Base-by-base conservation (phyloP, 345 rosid species). In the Physaria fendleri region DNA sequence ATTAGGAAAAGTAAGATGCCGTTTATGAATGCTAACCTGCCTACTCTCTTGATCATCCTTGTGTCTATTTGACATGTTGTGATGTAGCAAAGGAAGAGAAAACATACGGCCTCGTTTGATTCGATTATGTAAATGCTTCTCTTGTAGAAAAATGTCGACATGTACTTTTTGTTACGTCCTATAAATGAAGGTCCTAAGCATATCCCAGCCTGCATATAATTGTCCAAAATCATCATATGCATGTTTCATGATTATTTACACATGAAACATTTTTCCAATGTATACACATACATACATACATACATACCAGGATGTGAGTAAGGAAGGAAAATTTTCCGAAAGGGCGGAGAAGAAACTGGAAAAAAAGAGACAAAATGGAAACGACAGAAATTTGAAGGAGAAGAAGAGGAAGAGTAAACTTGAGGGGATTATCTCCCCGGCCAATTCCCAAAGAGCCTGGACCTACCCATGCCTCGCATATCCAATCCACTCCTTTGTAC, bases 141-240 rank as follows among this genome's bases (percentile, higher is more conserved):
- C 14, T 55, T 24, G 45, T 75, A 52, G 49, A 62, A 69, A 23
- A 68, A 30, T 15, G 63, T 38, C 1, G 45, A 5, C 47, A 21
- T 34, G 54, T 71, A 65, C 4, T 7, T 5, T 7, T 66, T 68
- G 59, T 51, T 47, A 4, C 46, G 64, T 33, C 74, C 81, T 5
- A 80, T 54, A 16, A 63, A 43, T 6, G 79, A 59, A 4, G 81
- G 77, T 37, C 81, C 76, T 38, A 80, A 4, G 46, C 44, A 56
- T 8, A 80, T 69, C 23, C 78, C 79, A 55, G 77, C 81, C 84
- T 79, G 62, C 6, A 44, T 5, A 3, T n/a, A n/a, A n/a, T n/a
- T n/a, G n/a, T n/a, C 15, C 21, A 52, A 11, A 18, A 6, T 10
- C n/a, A n/a, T n/a, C n/a, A n/a, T n/a, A n/a, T n/a, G n/a, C n/a